Conservation (phyloP, 2,329 filamentous ascomycete genomes). For the Cadophora sp. region DNA sequence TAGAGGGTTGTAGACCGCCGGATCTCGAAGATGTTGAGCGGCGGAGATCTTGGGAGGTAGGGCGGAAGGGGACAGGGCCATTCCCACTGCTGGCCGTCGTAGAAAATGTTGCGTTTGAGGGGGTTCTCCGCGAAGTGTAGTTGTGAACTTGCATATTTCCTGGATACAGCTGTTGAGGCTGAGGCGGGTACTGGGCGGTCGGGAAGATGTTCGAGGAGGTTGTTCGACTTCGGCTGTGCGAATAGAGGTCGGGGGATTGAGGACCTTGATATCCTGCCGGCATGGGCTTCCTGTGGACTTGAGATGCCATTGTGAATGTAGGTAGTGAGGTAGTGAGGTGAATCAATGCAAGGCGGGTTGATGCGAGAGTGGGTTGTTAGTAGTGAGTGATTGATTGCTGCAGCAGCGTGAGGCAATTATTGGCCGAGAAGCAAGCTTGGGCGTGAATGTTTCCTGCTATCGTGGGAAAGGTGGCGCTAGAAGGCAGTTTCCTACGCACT, state of each 20-base stretch:
- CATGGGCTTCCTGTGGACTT: conserved; percentile 43
- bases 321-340: too few relatives aligned
- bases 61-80: conserved; percentile 56
- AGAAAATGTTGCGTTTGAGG: conserved; percentile 74
- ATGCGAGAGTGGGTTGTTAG: not conserved
- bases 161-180: conserved; percentile 41
- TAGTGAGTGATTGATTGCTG: not conserved
- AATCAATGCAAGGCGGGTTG: not conserved
- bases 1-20: conserved; percentile 61
- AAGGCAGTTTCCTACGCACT: conserved; percentile 9
- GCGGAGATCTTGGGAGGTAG: conserved; percentile 68
- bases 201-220: conserved; percentile 47
- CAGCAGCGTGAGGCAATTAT: conserved; percentile 16
- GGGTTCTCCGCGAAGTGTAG: conserved; percentile 60
- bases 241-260: conserved; percentile 33
- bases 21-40: conserved; percentile 85
- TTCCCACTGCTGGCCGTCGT: conserved; percentile 64
- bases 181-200: conserved; percentile 35
- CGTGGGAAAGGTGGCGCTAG: conserved; percentile 1
- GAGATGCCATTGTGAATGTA: conserved; percentile 41
- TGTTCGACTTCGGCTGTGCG: conserved; percentile 47
- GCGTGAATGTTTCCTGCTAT: not conserved
- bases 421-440: conserved; percentile 6
- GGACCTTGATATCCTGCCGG: conserved; percentile 37
- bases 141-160: conserved; percentile 41